Conservation (phyloP, 768 basidiomycete species). For the Leucosporidium yakuticum region DNA sequence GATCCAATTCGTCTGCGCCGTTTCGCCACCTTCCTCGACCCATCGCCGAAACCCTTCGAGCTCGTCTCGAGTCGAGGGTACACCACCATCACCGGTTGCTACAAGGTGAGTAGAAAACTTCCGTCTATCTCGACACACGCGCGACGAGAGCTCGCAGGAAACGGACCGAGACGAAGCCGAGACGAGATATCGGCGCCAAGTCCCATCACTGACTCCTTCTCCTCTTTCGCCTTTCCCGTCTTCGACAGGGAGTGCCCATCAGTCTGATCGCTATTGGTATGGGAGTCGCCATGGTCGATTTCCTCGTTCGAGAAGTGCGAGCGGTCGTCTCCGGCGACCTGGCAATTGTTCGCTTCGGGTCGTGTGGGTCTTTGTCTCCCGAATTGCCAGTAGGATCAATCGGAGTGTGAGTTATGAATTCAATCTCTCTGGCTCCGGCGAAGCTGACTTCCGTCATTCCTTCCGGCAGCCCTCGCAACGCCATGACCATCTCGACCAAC, state of each 20-base stretch:
- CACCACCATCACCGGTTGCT: constrained; percentile 63
- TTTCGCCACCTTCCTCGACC: constrained; percentile 59
- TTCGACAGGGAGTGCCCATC: constrained; percentile 49
- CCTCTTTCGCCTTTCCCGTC: too few species aligned
- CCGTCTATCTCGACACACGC: too few species aligned
- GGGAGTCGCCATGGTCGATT: constrained; percentile 66
- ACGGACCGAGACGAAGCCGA: too few species aligned
- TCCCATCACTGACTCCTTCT: too few species aligned
- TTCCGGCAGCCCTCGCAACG: constrained; percentile 62
- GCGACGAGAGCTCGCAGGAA: too few species aligned
- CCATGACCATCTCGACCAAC: constrained; percentile 63
- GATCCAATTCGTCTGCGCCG: constrained; percentile 60
- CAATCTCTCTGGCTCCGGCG: constrained; percentile 58
- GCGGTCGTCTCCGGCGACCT: constrained; percentile 66
- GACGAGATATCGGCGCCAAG: too few species aligned
- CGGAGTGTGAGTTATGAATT: neutral
- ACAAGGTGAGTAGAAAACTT: constrained; percentile 42
- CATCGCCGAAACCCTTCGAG: constrained; percentile 49
- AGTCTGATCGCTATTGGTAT: constrained; percentile 75
- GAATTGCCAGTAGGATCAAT: neutral
- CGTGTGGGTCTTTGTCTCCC: neutral
- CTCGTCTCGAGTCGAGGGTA: constrained; percentile 70
- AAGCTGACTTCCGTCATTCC: constrained; percentile 58
- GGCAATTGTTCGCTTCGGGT: constrained; percentile 50
- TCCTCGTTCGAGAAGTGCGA: constrained; percentile 71